Conservation (phyloP, 768 basidiomycete genomes). For the Tulasnella calospora region DNA sequence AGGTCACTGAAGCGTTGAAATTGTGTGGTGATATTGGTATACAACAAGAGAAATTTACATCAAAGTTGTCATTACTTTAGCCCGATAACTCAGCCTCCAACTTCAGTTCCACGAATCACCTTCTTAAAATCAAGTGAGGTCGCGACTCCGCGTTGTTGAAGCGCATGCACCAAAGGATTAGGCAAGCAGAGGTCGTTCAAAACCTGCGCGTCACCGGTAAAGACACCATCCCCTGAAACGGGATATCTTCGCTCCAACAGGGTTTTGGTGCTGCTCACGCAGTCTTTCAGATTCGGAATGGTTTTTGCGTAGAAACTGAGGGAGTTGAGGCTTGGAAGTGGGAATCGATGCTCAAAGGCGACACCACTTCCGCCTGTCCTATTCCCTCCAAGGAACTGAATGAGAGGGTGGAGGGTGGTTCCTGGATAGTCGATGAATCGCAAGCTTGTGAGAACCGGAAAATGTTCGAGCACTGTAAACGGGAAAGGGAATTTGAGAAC, state of each 20-base stretch:
- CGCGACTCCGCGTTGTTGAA: background rate
- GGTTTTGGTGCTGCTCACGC: background rate
- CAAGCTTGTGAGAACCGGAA: background rate
- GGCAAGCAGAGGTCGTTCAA: background rate
- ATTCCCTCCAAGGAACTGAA: background rate
- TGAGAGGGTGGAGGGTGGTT: background rate
- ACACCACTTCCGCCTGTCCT: background rate
- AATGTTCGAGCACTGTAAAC: background rate
- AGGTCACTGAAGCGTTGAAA: background rate
- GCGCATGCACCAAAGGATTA: background rate
- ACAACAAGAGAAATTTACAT: background rate
- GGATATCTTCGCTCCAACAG: background rate
- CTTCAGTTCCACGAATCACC: background rate
- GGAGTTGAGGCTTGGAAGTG: background rate
- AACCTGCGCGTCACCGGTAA: background rate
- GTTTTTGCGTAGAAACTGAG: background rate
- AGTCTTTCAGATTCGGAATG: background rate
- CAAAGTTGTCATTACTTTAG: background rate
- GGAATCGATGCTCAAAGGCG: background rate
- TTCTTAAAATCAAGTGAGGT: background rate
- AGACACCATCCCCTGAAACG: background rate
- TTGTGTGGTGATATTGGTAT: too few species aligned
- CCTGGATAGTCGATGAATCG: background rate
- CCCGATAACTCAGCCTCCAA: background rate
- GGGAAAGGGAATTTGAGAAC: background rate